Conservation (phyloP, 208 protist species). For the Crithidia expoeki region DNA sequence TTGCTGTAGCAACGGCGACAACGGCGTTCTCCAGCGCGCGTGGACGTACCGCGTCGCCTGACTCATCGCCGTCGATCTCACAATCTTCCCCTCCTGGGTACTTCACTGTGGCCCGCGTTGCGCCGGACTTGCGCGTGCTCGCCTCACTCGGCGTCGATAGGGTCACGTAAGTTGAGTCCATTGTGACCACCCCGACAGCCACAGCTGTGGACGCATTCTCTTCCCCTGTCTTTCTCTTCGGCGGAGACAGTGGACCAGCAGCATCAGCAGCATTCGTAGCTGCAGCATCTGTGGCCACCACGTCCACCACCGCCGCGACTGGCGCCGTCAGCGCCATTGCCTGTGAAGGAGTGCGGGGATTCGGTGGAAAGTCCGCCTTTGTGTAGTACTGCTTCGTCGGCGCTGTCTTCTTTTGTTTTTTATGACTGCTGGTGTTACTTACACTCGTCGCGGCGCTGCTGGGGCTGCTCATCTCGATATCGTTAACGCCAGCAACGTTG, state of each 20-base stretch:
- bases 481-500: background rate
- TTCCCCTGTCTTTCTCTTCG: background rate
- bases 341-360: constrained; percentile 6
- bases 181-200: background rate
- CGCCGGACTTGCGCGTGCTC: constrained; percentile 3
- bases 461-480: background rate
- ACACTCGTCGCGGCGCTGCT: background rate
- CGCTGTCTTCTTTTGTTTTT: background rate
- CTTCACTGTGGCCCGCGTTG: background rate
- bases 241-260: background rate
- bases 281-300: too few relatives aligned
- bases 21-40: background rate
- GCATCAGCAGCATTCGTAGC: too few relatives aligned
- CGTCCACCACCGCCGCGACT: background rate
- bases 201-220: background rate
- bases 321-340: background rate
- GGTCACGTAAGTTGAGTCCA: background rate
- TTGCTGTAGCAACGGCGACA: background rate
- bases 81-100: background rate
- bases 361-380: constrained; percentile 5
- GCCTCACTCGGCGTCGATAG: constrained; percentile 16
- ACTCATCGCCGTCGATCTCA: constrained; percentile 10
- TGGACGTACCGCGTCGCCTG: constrained; percentile 3
- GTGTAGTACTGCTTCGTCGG: constrained; percentile 8
- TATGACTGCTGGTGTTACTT: background rate